Conservation (phyloP, 2,329 filamentous ascomycete species). For the Fusarium beomiforme region DNA sequence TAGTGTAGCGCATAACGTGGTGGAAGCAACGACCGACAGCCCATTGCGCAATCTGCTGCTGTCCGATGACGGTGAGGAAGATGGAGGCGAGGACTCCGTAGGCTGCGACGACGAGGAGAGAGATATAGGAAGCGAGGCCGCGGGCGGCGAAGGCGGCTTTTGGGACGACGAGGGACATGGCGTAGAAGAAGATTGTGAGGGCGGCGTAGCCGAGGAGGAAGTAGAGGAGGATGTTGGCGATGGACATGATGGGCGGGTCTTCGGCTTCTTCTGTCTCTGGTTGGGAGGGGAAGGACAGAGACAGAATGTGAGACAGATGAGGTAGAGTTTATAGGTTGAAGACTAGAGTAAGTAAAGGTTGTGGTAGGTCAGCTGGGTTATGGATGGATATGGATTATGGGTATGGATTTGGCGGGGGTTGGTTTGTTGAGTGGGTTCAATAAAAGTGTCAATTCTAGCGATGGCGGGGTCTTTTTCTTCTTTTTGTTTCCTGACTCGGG, state of each 20-base stretch:
- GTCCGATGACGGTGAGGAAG: slow-evolving; percentile 74
- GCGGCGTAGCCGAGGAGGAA: slow-evolving; percentile 62
- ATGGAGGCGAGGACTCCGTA: slow-evolving; percentile 83
- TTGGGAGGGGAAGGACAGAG: neutral
- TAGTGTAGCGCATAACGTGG: slow-evolving; percentile 76
- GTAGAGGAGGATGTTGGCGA: slow-evolving; percentile 54
- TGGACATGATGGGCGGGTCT: slow-evolving; percentile 49
- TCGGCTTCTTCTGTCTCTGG: slow-evolving; percentile 1
- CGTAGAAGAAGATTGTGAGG: slow-evolving; percentile 67
- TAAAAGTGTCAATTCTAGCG: slow-evolving; percentile 3
- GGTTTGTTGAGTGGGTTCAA: slow-evolving; percentile 25
- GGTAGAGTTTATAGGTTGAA: neutral
- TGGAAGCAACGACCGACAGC: slow-evolving; percentile 82
- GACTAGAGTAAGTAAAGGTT: neutral
- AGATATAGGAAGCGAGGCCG: slow-evolving; percentile 71
- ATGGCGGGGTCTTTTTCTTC: slow-evolving; percentile 27
- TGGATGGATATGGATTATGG: slow-evolving; percentile 1
- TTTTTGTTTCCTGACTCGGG: neutral
- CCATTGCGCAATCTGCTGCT: slow-evolving; percentile 86
- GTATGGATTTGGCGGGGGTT: slow-evolving; percentile 29
- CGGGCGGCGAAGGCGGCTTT: slow-evolving; percentile 76
- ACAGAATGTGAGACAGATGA: slow-evolving; percentile 6
- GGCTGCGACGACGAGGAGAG: slow-evolving; percentile 67
- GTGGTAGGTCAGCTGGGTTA: slow-evolving; percentile 25
- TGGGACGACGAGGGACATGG: slow-evolving; percentile 67